Evolutionary conservation across 768 basidiomycete species (phyloP).

Genomic region (Gloeopeniophorella convolvens): DNA sequence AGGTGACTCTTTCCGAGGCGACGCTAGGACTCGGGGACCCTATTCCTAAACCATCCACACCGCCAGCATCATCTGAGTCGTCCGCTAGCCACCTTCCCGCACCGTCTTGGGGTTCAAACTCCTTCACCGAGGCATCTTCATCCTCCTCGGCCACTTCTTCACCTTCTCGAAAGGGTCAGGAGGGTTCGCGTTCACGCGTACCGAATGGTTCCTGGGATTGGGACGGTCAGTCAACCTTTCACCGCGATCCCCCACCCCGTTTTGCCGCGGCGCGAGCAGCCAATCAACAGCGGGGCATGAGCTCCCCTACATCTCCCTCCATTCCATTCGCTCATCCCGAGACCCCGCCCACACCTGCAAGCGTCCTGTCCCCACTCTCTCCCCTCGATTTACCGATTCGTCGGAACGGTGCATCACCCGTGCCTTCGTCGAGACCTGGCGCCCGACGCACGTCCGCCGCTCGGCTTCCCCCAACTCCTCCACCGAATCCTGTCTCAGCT

Average conservation of each 20-base stretch:
- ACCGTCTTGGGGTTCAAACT: neutral
- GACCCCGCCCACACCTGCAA: neutral
- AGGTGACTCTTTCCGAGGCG: neutral
- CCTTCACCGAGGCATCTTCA: neutral
- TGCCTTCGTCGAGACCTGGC: neutral
- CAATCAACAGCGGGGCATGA: neutral
- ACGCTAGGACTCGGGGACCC: neutral
- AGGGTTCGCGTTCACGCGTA: neutral
- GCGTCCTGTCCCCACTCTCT: neutral
- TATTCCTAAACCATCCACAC: neutral
- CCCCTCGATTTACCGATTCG: too few species aligned
- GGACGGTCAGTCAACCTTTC: slow-evolving; percentile 7
- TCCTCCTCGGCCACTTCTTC: neutral
- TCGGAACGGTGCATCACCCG: neutral
- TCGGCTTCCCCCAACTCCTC: neutral
- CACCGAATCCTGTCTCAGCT: slow-evolving; percentile 1
- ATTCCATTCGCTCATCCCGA: neutral
- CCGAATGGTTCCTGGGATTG: slow-evolving; percentile 4
- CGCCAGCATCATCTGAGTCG: neutral
- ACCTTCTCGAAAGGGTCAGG: neutral
- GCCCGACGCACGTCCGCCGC: neutral
- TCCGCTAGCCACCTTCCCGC: neutral
- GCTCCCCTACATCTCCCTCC: neutral
- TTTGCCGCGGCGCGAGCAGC: neutral
- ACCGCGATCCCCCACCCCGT: slow-evolving; percentile 7